Percentiles rank a stretch among this genome's conserved stretches.
phyloP scores from a whole-genome alignment of 2,329 filamentous ascomycete species.

The Teratosphaeria viscida region DNA sequence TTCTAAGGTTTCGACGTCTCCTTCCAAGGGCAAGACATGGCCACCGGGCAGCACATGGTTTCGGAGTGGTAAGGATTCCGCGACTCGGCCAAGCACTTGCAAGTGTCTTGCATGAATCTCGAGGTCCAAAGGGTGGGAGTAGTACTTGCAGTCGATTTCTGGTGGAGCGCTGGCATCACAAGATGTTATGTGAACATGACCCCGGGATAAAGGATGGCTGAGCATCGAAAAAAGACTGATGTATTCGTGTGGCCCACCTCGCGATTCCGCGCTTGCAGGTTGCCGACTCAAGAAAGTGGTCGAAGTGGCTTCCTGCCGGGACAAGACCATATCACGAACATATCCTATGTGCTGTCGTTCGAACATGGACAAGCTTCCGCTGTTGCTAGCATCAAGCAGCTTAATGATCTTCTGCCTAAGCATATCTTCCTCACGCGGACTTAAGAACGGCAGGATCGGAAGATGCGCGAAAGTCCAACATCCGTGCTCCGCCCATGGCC shows the following conservation, averaged over 20 bases:
- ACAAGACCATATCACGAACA: constrained; percentile 7
- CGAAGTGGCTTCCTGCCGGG: constrained; percentile 14
- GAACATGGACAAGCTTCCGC: not conserved
- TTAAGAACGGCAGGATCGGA: constrained; percentile 12
- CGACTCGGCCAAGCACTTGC: constrained; percentile 30
- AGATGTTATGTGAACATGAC: constrained; percentile 18
- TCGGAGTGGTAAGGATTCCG: constrained; percentile 29
- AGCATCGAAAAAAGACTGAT: constrained; percentile 9
- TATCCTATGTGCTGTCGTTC: constrained; percentile 7
- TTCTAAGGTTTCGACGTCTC: constrained; percentile 6
- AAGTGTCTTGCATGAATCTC: constrained; percentile 19
- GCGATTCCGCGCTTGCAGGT: constrained; percentile 2
- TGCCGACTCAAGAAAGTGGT: constrained; percentile 8
- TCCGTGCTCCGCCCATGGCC: constrained; percentile 9
- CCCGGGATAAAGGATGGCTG: constrained; percentile 18
- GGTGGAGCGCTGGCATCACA: constrained; percentile 10
- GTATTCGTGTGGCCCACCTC: constrained; percentile 9
- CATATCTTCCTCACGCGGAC: constrained; percentile 8
- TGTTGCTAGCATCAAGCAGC: constrained; percentile 3
- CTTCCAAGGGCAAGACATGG: constrained; percentile 4
- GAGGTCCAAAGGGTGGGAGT: constrained; percentile 20
- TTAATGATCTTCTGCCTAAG: constrained; percentile 5
- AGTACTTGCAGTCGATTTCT: constrained; percentile 19
- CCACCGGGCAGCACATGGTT: constrained; percentile 13
- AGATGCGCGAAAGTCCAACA: constrained; percentile 11